phyloP scores from a whole-genome alignment of 768 basidiomycete genomes.

The Amanita thiersii region DNA sequence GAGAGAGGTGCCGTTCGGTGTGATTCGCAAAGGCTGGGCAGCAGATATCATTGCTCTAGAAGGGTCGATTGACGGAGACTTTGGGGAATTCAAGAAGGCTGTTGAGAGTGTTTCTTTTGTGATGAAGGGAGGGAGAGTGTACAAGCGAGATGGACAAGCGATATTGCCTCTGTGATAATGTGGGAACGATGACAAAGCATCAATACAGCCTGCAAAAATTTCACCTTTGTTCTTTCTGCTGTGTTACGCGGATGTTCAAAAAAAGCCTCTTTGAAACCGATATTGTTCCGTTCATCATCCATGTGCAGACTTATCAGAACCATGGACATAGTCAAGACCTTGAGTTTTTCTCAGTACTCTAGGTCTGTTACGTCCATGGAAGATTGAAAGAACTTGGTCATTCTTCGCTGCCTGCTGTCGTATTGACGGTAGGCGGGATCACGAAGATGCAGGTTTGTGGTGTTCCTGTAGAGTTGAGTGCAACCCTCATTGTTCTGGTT shows the following conservation, averaged over 20 bases:
- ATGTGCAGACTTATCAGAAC: too few species aligned
- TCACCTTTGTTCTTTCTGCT: background rate
- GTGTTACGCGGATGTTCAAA: too few species aligned
- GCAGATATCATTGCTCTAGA: slow-evolving; percentile 37
- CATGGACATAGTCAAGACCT: slow-evolving; percentile 66
- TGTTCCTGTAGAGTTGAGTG: slow-evolving; percentile 62
- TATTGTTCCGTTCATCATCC: too few species aligned
- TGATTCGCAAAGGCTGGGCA: slow-evolving; percentile 43
- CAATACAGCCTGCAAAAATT: background rate
- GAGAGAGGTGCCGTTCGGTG: slow-evolving; percentile 53
- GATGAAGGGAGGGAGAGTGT: slow-evolving; percentile 43
- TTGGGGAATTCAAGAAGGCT: slow-evolving; percentile 34
- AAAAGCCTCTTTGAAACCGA: too few species aligned
- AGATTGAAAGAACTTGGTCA: slow-evolving; percentile 33
- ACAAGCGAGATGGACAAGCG: background rate
- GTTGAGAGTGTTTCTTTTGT: slow-evolving; percentile 40
- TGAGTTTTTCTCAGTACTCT: slow-evolving; percentile 32
- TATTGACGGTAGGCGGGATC: slow-evolving; percentile 44
- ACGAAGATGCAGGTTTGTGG: slow-evolving; percentile 32
- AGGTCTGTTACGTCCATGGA: slow-evolving; percentile 74
- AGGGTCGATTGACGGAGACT: slow-evolving; percentile 27
- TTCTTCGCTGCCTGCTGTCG: slow-evolving; percentile 41
- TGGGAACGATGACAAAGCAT: background rate
- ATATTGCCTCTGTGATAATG: background rate
- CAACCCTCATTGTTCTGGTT: slow-evolving; percentile 22